Percentiles rank a stretch among this genome's conserved stretches.
phyloP scores from a whole-genome alignment of 1,284 basidiomycete genomes.

The Trametes sp. region DNA sequence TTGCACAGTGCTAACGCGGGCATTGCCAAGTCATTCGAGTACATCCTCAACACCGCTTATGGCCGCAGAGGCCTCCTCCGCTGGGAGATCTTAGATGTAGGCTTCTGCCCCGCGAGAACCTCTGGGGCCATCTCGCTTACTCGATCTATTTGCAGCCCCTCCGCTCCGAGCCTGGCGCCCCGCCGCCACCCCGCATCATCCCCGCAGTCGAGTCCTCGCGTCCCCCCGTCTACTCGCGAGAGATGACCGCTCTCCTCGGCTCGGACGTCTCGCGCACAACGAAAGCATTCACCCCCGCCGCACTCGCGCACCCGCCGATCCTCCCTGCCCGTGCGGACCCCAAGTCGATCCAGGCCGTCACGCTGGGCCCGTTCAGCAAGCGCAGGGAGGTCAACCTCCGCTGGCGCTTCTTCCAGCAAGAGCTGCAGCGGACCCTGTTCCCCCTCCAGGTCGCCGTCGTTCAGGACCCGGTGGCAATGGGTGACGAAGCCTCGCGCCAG shows the following conservation, averaged over 20 bases:
- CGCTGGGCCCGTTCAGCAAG: slow-evolving; percentile 72
- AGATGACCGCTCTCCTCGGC: slow-evolving; percentile 66
- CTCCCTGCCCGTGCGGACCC: slow-evolving; percentile 66
- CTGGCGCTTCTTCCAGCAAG: slow-evolving; percentile 67
- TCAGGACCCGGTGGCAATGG: slow-evolving; percentile 17
- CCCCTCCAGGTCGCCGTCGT: slow-evolving; percentile 58
- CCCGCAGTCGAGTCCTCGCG: slow-evolving; percentile 58
- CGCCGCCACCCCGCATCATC: slow-evolving; percentile 56
- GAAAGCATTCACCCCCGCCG: slow-evolving; percentile 49
- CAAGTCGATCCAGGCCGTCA: slow-evolving; percentile 60
- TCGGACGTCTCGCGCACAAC: slow-evolving; percentile 54
- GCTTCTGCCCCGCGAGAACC: slow-evolving; percentile 20
- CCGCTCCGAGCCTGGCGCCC: slow-evolving; percentile 51
- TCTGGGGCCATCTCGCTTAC: slow-evolving; percentile 8
- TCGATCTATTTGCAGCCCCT: slow-evolving; percentile 53
- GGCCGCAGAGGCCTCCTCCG: slow-evolving; percentile 75
- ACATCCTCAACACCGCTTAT: slow-evolving; percentile 79
- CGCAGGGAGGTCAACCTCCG: slow-evolving; percentile 76
- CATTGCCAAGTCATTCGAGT: slow-evolving; percentile 57
- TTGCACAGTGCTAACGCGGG: slow-evolving; percentile 67
- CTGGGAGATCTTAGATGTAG: slow-evolving; percentile 69
- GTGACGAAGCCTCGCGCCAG: slow-evolving; percentile 4
- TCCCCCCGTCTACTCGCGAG: slow-evolving; percentile 69
- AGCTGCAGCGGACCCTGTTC: slow-evolving; percentile 62
- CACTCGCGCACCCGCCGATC: slow-evolving; percentile 58